Evolutionary conservation across 208 protist genomes (phyloP), one percentile per base, ranked within the genome.

Genomic region (Borovskyia barvae): DNA sequence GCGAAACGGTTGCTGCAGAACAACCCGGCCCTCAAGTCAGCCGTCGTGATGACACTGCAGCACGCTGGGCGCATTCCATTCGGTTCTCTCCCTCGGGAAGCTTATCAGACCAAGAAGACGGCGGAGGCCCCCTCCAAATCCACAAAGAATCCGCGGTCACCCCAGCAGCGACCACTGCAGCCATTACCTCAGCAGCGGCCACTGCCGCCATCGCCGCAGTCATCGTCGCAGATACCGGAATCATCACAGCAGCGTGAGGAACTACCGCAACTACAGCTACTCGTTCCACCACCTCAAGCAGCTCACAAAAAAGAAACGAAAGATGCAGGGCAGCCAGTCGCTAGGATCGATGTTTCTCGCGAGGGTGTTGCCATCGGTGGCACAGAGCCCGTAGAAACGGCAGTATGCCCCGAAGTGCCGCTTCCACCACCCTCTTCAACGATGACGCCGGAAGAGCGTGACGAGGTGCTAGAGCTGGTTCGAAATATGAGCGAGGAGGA

Each of bases 31-130:
- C 63, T 95, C 20, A 74, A 77, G 33, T 75, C 77, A 0, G 89
- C 85, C 5, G 77, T 92, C 1, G 73, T 92, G 26, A 80, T 89
- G 65, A 84, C 92, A 33, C 62, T 95, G 41, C 89, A 95, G 59
- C 89, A 95, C 71, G 85, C 89, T 7, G 80, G 82, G 0, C 68
- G 75, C 19, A 57, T 95, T 9, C 74, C 72, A 1, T 58, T 63
- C 12, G 68, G 68, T 9, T 19, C 45, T 25, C 75, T 93, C 5
- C 81, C 89, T 3, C 36, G 66, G 20, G 85, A 80, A 32, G 85
- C 89, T 1, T 78, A 75, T 60, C 65, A 51, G 30, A 52, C 55
- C 7, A 2, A 42, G 2, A 49, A 9, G 2, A 50, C 14, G 2
- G 33, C 26, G 41, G 28, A 49, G 2, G 36, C 41, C 24, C 66